Percentiles rank a stretch among this genome's conserved stretches.
phyloP scores from a whole-genome alignment of 169 alveolate species.

The Eimeria sp. region DNA sequence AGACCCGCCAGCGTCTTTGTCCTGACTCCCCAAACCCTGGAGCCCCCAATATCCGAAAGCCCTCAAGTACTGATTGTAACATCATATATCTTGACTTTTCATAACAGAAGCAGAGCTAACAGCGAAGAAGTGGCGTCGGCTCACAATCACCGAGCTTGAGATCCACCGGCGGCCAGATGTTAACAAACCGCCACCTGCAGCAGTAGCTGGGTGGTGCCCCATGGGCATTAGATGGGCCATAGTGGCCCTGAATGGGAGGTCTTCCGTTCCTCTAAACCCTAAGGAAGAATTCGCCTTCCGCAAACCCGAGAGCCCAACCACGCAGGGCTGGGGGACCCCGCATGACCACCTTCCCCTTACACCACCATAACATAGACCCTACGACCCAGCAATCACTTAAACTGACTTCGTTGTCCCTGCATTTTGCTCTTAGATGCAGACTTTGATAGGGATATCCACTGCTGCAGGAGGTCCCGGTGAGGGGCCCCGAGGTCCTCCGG shows the following conservation, averaged over 20 bases:
- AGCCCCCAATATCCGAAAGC: not conserved
- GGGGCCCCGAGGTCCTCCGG: not conserved
- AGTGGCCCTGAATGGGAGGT: not conserved
- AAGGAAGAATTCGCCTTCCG: not conserved
- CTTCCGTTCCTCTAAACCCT: not conserved
- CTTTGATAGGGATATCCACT: not conserved
- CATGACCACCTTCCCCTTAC: not conserved
- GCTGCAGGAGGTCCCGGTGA: not conserved
- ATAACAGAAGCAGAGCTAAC: not conserved
- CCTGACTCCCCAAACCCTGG: not conserved
- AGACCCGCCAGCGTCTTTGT: not conserved
- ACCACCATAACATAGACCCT: not conserved
- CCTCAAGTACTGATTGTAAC: not conserved
- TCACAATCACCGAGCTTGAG: conserved; percentile 22
- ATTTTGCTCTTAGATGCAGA: not conserved
- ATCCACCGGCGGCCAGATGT: not conserved
- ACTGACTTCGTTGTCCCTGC: not conserved
- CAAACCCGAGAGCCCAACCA: not conserved
- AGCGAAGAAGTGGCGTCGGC: not conserved
- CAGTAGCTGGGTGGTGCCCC: conserved; percentile 2
- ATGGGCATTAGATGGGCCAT: not conserved
- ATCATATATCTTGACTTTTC: not conserved
- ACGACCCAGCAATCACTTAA: not conserved
- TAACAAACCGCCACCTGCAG: not conserved
- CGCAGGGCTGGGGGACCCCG: not conserved